phyloP scores from a whole-genome alignment of 2,329 filamentous ascomycete species.

The Aschersonia sp. region DNA sequence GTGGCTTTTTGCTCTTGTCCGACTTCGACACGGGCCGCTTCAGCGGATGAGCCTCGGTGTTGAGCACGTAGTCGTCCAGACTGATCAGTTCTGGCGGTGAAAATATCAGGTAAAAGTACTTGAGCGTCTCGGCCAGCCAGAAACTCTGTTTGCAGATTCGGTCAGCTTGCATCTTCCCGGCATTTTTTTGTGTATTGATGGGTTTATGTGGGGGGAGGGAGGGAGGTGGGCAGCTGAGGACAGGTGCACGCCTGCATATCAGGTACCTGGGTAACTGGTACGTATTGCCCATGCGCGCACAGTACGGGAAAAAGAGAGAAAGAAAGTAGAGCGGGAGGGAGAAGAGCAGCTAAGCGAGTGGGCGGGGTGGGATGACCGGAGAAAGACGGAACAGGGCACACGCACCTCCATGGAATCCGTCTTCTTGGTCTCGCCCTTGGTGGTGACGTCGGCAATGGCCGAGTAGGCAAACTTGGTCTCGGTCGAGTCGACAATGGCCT shows the following conservation, averaged over 20 bases:
- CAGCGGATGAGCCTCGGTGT: constrained; percentile 35
- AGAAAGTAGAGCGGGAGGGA: too few relatives aligned
- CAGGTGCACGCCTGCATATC: too few relatives aligned
- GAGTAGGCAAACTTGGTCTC: constrained; percentile 32
- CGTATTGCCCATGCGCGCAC: too few relatives aligned
- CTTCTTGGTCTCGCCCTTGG: constrained; percentile 17
- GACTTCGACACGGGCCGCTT: neutral
- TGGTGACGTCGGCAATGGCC: constrained; percentile 28
- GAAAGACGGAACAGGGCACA: constrained; percentile 1
- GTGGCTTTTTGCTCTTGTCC: neutral
- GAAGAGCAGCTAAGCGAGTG: too few relatives aligned
- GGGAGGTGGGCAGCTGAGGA: too few relatives aligned
- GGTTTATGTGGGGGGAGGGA: too few relatives aligned
- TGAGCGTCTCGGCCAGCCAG: constrained; percentile 60
- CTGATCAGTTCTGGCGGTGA: constrained; percentile 47
- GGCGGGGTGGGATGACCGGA: too few relatives aligned
- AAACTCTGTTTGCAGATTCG: constrained; percentile 37
- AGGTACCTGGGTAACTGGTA: too few relatives aligned
- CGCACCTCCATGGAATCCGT: constrained; percentile 46
- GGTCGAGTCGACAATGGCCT: constrained; percentile 28
- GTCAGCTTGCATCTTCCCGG: neutral
- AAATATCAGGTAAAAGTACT: constrained; percentile 63
- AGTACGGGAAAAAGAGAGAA: too few relatives aligned
- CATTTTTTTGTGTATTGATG: too few relatives aligned
- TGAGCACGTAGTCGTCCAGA: constrained; percentile 53